These are phyloP conservation scores for Cyclanthera cordifolia DNA, from an alignment of 306 rosid species.

Conservation along the genomic window DNA sequence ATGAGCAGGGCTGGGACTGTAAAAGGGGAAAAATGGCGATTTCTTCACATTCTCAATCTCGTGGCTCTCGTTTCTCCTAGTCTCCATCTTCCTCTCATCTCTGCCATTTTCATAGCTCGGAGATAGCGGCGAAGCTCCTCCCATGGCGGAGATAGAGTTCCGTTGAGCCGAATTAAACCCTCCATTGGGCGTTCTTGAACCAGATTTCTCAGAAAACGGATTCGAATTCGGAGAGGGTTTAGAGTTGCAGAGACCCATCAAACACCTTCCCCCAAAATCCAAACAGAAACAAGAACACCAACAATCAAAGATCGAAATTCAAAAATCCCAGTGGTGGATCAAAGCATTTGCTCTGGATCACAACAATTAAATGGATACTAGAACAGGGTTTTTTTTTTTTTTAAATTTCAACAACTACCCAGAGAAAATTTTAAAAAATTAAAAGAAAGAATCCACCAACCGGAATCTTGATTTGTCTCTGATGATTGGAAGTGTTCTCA, in stretches of 20 bases:
- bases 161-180: slow-evolving; percentile 3
- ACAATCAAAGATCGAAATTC: slow-evolving; percentile 22
- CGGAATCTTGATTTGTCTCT: slow-evolving; percentile 16
- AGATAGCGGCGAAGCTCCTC: slow-evolving; percentile 10
- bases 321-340: neutral
- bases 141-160: slow-evolving; percentile 13
- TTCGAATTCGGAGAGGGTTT: slow-evolving; percentile 36
- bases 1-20: slow-evolving; percentile 81
- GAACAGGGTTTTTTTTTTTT: slow-evolving; percentile 1
- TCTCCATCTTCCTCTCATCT: slow-evolving; percentile 9
- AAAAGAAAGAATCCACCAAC: neutral
- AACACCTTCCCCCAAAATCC: neutral
- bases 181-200: slow-evolving; percentile 9
- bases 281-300: slow-evolving; percentile 17
- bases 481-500: slow-evolving; percentile 16
- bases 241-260: slow-evolving; percentile 83
- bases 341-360: neutral
- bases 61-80: neutral
- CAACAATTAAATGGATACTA: neutral
- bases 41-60: slow-evolving; percentile 37
- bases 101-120: slow-evolving; percentile 28
- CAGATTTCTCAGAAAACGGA: slow-evolving; percentile 25
- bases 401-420: neutral
- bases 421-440: neutral
- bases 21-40: slow-evolving; percentile 66